Percentiles rank a stretch among this genome's conserved stretches.
Evolutionary conservation across 2,329 filamentous ascomycete genomes (phyloP).

Genomic region (Orbilia brochopaga): DNA sequence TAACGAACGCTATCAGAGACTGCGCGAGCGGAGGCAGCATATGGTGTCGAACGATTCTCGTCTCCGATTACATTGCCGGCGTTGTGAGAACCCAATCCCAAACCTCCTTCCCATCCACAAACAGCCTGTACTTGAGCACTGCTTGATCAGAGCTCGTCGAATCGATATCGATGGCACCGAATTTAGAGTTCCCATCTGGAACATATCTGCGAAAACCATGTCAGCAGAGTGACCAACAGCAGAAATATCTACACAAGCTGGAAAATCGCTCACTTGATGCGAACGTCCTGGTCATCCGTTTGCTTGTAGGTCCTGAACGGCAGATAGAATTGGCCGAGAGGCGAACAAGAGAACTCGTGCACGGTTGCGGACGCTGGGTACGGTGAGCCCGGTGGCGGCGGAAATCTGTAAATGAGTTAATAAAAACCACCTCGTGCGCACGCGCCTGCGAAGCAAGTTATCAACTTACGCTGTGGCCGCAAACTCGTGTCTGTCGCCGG

Average conservation of each 20-base stretch:
- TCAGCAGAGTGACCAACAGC: slow-evolving; percentile 40
- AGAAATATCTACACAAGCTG: neutral
- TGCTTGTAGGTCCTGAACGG: slow-evolving; percentile 84
- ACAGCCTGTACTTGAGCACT: slow-evolving; percentile 78
- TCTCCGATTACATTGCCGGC: slow-evolving; percentile 9
- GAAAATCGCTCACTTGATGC: slow-evolving; percentile 71
- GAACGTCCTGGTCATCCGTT: slow-evolving; percentile 78
- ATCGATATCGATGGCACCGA: slow-evolving; percentile 80
- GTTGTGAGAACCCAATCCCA: slow-evolving; percentile 66
- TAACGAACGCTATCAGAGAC: too few species aligned
- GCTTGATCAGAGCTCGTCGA: slow-evolving; percentile 71
- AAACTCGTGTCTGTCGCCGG: slow-evolving; percentile 95
- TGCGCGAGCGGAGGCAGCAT: too few species aligned
- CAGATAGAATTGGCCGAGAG: slow-evolving; percentile 91
- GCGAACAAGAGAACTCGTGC: slow-evolving; percentile 90
- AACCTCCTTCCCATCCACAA: slow-evolving; percentile 75
- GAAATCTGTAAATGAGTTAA: slow-evolving; percentile 60
- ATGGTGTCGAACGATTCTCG: neutral
- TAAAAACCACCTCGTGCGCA: slow-evolving; percentile 11
- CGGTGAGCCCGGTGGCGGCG: slow-evolving; percentile 65
- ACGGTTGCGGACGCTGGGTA: slow-evolving; percentile 72
- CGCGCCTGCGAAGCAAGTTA: slow-evolving; percentile 42
- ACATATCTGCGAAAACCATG: slow-evolving; percentile 67
- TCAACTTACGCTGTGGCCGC: slow-evolving; percentile 77
- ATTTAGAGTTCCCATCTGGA: slow-evolving; percentile 85